phyloP scores from a whole-genome alignment of 1,139 yeast species.

The Candida frijolesensis region DNA sequence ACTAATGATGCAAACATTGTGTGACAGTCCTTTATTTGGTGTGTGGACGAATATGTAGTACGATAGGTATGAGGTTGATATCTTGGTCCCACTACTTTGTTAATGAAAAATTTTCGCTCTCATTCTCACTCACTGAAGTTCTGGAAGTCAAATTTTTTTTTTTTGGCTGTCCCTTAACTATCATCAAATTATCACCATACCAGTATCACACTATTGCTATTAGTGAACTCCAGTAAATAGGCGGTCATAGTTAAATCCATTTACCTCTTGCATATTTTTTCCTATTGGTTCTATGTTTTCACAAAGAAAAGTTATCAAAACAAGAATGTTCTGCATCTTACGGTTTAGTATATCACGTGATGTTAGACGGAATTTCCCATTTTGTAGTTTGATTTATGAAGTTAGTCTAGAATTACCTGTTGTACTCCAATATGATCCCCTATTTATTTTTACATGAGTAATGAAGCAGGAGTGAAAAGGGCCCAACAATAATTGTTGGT shows the following conservation, averaged over 20 bases:
- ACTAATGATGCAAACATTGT: conserved; percentile 67
- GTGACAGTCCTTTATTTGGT: background rate
- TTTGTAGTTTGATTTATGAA: background rate
- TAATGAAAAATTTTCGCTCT: background rate
- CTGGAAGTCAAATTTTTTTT: background rate
- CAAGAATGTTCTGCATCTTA: background rate
- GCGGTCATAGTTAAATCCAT: no score
- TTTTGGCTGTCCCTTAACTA: background rate
- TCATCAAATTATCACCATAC: no score
- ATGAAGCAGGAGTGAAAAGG: no score
- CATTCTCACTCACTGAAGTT: background rate
- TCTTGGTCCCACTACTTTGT: background rate
- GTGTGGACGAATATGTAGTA: no score
- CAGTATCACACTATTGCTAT: no score
- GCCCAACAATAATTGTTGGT: no score
- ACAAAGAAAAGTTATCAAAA: background rate
- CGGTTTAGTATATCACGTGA: no score
- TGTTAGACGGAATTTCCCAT: no score
- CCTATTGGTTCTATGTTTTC: background rate
- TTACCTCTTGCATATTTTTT: background rate
- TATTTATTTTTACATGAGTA: no score
- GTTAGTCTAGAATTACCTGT: no score
- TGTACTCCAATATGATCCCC: no score
- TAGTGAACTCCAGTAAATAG: no score
- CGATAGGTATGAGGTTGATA: background rate